Base-by-base conservation (phyloP, 2,329 filamentous ascomycete genomes). In the Fusarium sulawesiense region DNA sequence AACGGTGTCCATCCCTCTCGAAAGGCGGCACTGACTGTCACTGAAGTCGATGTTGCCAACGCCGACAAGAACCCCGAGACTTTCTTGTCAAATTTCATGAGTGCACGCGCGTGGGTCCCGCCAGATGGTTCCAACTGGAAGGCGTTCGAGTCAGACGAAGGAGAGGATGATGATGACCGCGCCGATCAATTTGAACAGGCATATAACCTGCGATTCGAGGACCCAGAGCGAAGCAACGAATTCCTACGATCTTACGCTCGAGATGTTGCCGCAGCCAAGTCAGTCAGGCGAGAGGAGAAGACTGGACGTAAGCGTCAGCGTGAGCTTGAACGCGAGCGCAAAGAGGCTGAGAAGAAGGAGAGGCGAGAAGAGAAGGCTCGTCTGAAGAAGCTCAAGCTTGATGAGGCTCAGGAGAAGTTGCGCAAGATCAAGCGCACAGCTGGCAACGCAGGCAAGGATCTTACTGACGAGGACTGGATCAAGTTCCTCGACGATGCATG, bases 191-290 rank as follows among this genome's bases (percentile, higher is more conserved):
- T 95, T 76, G 96, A 99, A 81, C 87, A 92, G 70, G 94, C 94
- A 7, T 99, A 97, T 83, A 99, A 99, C 82, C 83, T 98, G 81
- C 92, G 96, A 34, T 99, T 99, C 76, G 96, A 99, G 78, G 93
- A 98, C 75, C 94, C 96, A 0, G 87, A 87, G 64, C 94, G 93
- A 77, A 90, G 93, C 74, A 98, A 98, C 77, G 93, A 97, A 80
- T 90, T 92, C 51, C 84, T 99, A 32, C 90, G 92, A 76, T 93
- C 94, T 8, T 97, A 98, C 81, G 92, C 95, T 59, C 91, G 95
- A 88, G 93, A 97, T 77, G 86, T 93, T 20, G 91, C 92, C 40
- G 91, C 91, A 41, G 90, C 91, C 68, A 92, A 92, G 71, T 96
- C 94, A 1, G 94, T 97, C 25, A 89, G 96, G 51, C 88, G 94